Conservation (phyloP, 1,139 yeast genomes). For the Lipomyces yarrowii region DNA sequence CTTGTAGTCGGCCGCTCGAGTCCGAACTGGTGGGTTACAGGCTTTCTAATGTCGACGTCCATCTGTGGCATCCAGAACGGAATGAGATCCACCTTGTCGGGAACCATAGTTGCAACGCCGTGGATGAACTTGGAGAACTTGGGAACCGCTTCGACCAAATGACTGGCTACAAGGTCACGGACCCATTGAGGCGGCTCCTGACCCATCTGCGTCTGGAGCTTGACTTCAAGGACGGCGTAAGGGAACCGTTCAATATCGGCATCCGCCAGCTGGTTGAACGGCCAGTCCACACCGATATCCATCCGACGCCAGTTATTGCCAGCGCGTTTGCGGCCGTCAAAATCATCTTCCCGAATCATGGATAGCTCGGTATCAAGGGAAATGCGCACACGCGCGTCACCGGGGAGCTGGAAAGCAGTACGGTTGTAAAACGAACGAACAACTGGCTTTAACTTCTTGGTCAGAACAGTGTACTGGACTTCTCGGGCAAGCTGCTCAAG, state of each 20-base stretch:
- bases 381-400: constrained; percentile 97
- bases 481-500: constrained; percentile 90
- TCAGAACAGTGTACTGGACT: constrained; percentile 84
- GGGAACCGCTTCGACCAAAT: constrained; percentile 96
- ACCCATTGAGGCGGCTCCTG: constrained; percentile 99
- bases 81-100: constrained; percentile 76
- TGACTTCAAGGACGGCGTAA: constrained; percentile 94
- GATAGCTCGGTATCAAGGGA: constrained; percentile 93
- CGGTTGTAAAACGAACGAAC: constrained; percentile 95
- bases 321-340: constrained; percentile 90
- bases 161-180: constrained; percentile 85
- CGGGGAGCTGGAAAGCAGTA: constrained; percentile 98
- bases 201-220: constrained; percentile 94
- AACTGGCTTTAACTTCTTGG: constrained; percentile 86
- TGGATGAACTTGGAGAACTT: constrained; percentile 96
- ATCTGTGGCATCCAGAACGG: constrained; percentile 99
- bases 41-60: constrained; percentile 93
- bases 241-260: constrained; percentile 91
- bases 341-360: constrained; percentile 96
- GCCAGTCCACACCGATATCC: constrained; percentile 98
- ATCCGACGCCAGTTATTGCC: constrained; percentile 95
- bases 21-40: constrained; percentile 70
- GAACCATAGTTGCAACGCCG: constrained; percentile 86
- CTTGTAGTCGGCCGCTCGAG: constrained; percentile 55
- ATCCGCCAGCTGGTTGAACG: constrained; percentile 81